These are phyloP conservation scores for Cryptococcus sp. DNA, from an alignment of 1,284 basidiomycete genomes.

Conservation along the genomic window DNA sequence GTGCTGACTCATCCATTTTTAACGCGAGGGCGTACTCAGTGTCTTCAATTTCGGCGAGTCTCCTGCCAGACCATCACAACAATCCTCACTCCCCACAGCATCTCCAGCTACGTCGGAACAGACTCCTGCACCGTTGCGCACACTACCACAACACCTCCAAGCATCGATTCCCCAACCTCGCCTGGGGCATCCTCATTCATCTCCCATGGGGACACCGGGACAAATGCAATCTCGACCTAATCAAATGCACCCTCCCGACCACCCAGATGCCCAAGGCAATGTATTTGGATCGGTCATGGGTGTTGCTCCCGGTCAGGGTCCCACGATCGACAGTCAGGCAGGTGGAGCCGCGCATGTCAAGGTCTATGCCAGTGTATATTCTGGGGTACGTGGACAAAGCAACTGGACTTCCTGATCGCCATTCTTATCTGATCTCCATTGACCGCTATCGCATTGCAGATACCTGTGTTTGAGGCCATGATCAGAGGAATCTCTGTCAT, in stretches of 20 bases:
- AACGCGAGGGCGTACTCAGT: too few species aligned
- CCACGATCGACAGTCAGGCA: constrained; percentile 14
- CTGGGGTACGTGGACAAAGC: constrained; percentile 32
- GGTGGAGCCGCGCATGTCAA: constrained; percentile 31
- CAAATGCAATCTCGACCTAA: constrained; percentile 9
- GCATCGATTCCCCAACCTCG: constrained; percentile 13
- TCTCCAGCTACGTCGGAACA: constrained; percentile 25
- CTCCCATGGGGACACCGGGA: constrained; percentile 1
- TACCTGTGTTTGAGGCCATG: constrained; percentile 85
- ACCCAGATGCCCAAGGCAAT: constrained; percentile 22
- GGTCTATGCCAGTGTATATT: constrained; percentile 49
- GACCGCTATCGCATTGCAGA: constrained; percentile 21
- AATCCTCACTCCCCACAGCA: constrained; percentile 27
- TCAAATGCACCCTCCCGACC: constrained; percentile 12
- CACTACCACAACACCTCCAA: constrained; percentile 22
- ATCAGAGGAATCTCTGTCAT: constrained; percentile 98
- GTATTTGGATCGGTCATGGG: constrained; percentile 47
- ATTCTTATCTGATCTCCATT: background rate
- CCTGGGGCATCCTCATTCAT: constrained; percentile 9
- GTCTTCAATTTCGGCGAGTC: constrained; percentile 5
- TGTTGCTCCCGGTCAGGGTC: constrained; percentile 36
- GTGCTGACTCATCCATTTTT: too few species aligned
- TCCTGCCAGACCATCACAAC: constrained; percentile 30
- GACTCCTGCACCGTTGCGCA: constrained; percentile 30
- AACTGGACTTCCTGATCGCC: too few species aligned